These are phyloP conservation scores for Penicilliopsis zonata DNA, from an alignment of 495 filamentous ascomycete species.

Conservation along the genomic window DNA sequence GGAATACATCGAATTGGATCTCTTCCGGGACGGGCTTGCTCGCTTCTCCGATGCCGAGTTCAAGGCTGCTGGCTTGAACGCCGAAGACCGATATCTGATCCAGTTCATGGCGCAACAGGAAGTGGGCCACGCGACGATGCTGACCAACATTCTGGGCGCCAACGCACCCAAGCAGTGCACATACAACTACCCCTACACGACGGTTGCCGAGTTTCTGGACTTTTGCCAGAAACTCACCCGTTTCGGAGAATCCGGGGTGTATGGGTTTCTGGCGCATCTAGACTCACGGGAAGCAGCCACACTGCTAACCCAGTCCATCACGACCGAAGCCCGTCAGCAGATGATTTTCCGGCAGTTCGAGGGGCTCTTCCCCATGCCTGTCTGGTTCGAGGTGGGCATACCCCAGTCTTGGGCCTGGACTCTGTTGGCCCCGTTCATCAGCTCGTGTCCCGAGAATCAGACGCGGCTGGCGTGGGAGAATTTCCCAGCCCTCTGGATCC, in stretches of 20 bases:
- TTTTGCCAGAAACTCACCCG: constrained; percentile 81
- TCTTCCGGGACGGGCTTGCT: constrained; percentile 70
- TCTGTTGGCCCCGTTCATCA: constrained; percentile 73
- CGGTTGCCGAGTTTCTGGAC: constrained; percentile 69
- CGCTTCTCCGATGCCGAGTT: constrained; percentile 64
- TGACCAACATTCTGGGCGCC: constrained; percentile 70
- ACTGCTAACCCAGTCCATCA: constrained; percentile 63
- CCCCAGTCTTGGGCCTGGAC: constrained; percentile 87
- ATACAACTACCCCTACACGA: constrained; percentile 74
- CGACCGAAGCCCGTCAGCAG: constrained; percentile 80
- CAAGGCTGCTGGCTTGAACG: constrained; percentile 48
- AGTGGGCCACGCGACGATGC: constrained; percentile 63
- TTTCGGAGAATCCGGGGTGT: constrained; percentile 71
- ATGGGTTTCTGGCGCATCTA: constrained; percentile 73
- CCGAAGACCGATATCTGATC: constrained; percentile 60
- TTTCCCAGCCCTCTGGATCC: constrained; percentile 62
- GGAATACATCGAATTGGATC: constrained; percentile 80
- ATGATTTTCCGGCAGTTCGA: constrained; percentile 80
- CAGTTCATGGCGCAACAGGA: constrained; percentile 83
- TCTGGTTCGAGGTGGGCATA: constrained; percentile 72
- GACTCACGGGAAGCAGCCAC: constrained; percentile 64
- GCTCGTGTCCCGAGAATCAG: constrained; percentile 58
- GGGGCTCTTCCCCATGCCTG: constrained; percentile 74
- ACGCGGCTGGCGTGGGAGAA: constrained; percentile 82
- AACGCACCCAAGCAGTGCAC: constrained; percentile 58